A percentile compares a stretch with the other conserved stretches of the same genome.
phyloP scores from a whole-genome alignment of 116 monocot genomes.

The Papilionanthe hybrid region DNA sequence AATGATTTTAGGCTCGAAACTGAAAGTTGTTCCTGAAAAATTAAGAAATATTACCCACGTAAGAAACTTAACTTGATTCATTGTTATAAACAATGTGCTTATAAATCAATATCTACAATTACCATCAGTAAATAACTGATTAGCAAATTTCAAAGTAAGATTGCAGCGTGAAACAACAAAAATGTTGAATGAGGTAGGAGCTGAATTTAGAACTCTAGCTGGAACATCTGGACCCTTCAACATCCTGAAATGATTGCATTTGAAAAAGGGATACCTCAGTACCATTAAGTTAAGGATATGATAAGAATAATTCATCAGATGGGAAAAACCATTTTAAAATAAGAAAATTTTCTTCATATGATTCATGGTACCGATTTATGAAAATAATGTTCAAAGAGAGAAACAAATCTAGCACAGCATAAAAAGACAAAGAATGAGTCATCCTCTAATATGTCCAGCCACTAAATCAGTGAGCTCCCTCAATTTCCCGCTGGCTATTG shows the following conservation, averaged over 20 bases:
- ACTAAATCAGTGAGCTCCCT: too few relatives aligned
- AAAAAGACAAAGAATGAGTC: too few relatives aligned
- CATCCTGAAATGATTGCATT: conserved; percentile 32
- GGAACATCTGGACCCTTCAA: conserved; percentile 52
- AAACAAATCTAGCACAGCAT: too few relatives aligned
- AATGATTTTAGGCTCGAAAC: conserved; percentile 19
- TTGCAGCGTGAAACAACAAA: conserved; percentile 62
- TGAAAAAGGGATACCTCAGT: background rate
- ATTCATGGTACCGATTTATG: too few relatives aligned
- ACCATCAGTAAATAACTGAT: conserved; percentile 27
- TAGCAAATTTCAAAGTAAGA: conserved; percentile 39
- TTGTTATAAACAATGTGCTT: background rate
- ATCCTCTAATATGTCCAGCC: too few relatives aligned
- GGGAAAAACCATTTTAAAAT: too few relatives aligned
- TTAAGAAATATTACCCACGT: background rate
- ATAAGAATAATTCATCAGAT: background rate
- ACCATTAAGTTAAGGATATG: background rate
- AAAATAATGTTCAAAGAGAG: too few relatives aligned
- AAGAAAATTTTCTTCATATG: too few relatives aligned
- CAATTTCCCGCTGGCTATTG: too few relatives aligned
- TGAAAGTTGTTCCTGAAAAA: conserved; percentile 23
- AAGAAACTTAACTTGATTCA: background rate
- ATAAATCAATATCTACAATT: conserved; percentile 2
- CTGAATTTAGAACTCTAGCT: conserved; percentile 37
- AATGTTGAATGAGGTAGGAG: conserved; percentile 56